A percentile compares a stretch with the other conserved stretches of the same genome.
phyloP scores from a whole-genome alignment of 148 eudicot genomes.

The Agrostemma githago region DNA sequence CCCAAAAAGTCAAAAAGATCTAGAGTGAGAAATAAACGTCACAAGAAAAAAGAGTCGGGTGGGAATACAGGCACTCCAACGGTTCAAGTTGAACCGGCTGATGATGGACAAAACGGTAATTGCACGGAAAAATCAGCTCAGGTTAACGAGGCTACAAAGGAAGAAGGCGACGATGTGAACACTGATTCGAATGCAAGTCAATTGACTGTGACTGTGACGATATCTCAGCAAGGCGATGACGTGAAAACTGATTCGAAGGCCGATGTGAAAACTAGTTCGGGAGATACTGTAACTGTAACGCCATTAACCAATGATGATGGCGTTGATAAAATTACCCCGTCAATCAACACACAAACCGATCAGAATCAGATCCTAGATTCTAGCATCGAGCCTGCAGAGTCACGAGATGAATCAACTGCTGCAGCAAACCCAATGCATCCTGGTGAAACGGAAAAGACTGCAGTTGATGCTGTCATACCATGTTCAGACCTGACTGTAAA shows the following conservation, averaged over 20 bases:
- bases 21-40: conserved; percentile 34
- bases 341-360: background rate
- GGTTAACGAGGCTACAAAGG: background rate
- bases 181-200: background rate
- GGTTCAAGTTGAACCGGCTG: conserved; percentile 11
- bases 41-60: conserved; percentile 20
- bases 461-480: background rate
- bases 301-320: background rate
- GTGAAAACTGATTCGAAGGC: too few relatives aligned
- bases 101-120: background rate
- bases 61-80: conserved; percentile 14
- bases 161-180: background rate
- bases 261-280: too few relatives aligned
- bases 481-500: background rate
- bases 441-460: background rate
- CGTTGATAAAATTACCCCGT: background rate
- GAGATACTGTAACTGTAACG: background rate
- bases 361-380: background rate
- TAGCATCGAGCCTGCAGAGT: background rate
- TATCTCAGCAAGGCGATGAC: background rate
- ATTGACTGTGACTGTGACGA: background rate
- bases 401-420: background rate
- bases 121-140: conserved; percentile 13
- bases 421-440: background rate
- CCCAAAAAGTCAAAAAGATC: conserved; percentile 50